Evolutionary conservation across 2,329 filamentous ascomycete species (phyloP), one percentile per base, ranked within the genome.

Genomic region (Pseudophaeomoniella oleicola): DNA sequence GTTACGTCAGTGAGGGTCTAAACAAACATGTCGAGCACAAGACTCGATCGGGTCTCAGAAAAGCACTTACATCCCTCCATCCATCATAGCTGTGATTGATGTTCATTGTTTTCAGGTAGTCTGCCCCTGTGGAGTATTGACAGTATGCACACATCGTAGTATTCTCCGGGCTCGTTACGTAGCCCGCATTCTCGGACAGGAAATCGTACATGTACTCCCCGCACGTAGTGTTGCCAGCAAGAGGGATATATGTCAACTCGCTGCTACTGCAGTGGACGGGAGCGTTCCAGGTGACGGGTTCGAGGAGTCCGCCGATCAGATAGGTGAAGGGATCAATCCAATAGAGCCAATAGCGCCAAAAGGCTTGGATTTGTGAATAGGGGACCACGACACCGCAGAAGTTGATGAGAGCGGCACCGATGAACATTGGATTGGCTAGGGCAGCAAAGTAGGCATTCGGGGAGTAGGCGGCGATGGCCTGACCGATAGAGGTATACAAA

Each of bases 371-470:
- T 5, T 49, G 44, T 2, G 39, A 31, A 39, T 60, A 61, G 0
- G 56, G 59, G 2, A 57, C 54, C 2, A 63, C 48, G 4, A 60
- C 56, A 16, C 58, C 57, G 32, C 55, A 57, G 45, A 60, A 61
- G 40, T 49, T 51, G 38, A 60, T 42, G 42, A 63, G 42, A 2
- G 51, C 59, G 1, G 57, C 55, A 4, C 67, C 63, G 38, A 77
- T 56, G 9, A 76, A 36, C 1, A 77, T 49, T 0, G 71, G 71
- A 43, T 75, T 76, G 41, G 66, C 63, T 3, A 77, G 59, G 0
- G 69, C 59, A 0, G 73, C 73, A 32, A 75, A 75, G 9, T 73
- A 65, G 19, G 66, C 71, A 42, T 73, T 76, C 0, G 73, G 73
- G 0, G 72, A 68, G 41, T 75, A 77, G 1, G 74, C 72, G 0